Base-by-base conservation (phyloP, 208 protist species). In the Entamoeba moshkovskii region DNA sequence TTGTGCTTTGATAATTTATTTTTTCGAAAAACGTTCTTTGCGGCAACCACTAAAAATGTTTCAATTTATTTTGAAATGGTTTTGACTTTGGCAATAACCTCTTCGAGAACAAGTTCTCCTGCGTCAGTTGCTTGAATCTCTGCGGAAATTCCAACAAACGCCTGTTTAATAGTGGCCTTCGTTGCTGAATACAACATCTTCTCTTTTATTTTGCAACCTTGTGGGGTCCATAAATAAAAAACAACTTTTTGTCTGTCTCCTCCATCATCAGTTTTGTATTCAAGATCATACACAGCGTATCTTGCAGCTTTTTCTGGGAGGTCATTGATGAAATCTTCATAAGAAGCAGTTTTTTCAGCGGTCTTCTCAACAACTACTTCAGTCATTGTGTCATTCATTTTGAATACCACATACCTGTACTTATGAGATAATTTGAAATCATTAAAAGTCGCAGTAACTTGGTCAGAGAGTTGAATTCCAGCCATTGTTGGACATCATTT, bases 101-200 rank as follows among this genome's bases (percentile, higher is more conserved):
- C 47, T 8, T 52, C 47, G 13, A 52, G 18, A 52, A 22, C 18
- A 22, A 52, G 18, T 93, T 93, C 91, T 16, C 22, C 45, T 15
- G 47, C 45, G 18, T 93, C 91, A 52, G 91, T 93, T 33, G 91
- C 93, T 38, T 94, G 45, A 66, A 94, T 49, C 52, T 94, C 44
- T 16, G 46, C 33, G 29, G 42, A n/a, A 94, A 94, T 6, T 0
- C 93, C 93, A 46, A 33, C 18, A 42, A 94, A 25, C 8, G 13
- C 25, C 18, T 29, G 16, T 38, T 94, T 66, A 25, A 94, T 59
- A 38, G 93, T 33, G 33, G 25, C 45, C 29, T 94, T 94, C 25
- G 93, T 92, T 13, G 93, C 33, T 16, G 93, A 45, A 66, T 94
- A 94, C 15, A 94, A 49, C 93, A 94, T 94, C 45, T 92, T 91